Conservation (phyloP, 2,329 filamentous ascomycete genomes). For the Trichoderma sp. region DNA sequence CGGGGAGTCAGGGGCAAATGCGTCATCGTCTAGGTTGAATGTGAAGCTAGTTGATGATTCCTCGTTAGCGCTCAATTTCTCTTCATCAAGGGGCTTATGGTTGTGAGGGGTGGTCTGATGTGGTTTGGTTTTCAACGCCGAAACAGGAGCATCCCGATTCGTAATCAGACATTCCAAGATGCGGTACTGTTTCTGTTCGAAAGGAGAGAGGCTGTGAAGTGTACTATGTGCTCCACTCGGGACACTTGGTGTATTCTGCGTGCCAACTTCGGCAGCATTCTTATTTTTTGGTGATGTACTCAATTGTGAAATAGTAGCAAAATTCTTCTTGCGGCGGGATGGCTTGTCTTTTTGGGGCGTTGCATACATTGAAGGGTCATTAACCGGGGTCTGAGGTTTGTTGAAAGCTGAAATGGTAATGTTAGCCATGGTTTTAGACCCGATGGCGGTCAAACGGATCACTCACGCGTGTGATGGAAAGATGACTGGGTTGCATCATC, state of each 20-base stretch:
- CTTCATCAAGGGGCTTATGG: constrained; percentile 1
- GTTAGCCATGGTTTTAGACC: neutral
- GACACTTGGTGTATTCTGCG: constrained; percentile 22
- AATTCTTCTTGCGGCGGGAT: constrained; percentile 15
- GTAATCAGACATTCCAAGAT: constrained; percentile 39
- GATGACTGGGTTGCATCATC: neutral
- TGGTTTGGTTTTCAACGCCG: constrained; percentile 21
- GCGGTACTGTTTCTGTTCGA: constrained; percentile 41
- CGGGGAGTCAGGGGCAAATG: constrained; percentile 37
- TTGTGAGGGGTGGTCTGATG: neutral
- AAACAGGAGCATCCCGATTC: constrained; percentile 25
- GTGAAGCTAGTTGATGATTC: constrained; percentile 46
- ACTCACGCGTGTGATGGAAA: constrained; percentile 1
- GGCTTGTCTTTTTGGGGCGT: constrained; percentile 24
- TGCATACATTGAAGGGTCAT: constrained; percentile 48
- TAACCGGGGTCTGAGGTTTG: neutral
- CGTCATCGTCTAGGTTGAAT: constrained; percentile 45
- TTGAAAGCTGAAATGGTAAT: constrained; percentile 1
- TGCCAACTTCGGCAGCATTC: constrained; percentile 21
- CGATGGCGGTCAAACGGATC: neutral
- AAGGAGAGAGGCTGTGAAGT: constrained; percentile 32
- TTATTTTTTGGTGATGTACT: constrained; percentile 4
- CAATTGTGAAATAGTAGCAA: neutral
- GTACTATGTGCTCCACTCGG: constrained; percentile 34
- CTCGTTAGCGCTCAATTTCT: constrained; percentile 34